phyloP scores from a whole-genome alignment of 129 eudicot species.

The Pulicaria dysenterica region DNA sequence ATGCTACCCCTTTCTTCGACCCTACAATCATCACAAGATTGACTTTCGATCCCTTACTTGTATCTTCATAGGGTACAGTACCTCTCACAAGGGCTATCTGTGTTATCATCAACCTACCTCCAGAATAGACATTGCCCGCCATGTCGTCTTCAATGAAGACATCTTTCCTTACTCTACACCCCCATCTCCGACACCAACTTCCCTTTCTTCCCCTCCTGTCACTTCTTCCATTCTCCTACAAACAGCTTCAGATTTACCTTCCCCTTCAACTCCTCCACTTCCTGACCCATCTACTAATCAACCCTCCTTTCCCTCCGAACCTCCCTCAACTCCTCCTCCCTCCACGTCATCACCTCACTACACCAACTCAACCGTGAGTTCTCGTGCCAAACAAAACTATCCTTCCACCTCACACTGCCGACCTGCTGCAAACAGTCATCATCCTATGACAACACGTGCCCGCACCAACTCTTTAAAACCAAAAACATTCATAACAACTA shows the following conservation, averaged over 20 bases:
- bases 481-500: background rate
- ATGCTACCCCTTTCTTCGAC: too few relatives aligned
- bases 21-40: too few relatives aligned
- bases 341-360: background rate
- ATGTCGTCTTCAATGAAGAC: background rate
- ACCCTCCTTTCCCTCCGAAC: background rate
- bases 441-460: background rate
- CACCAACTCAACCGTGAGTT: background rate
- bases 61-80: background rate
- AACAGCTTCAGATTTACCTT: background rate
- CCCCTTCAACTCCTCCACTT: background rate
- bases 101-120: background rate
- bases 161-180: background rate
- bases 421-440: background rate
- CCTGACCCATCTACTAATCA: background rate
- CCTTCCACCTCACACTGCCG: background rate
- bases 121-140: background rate
- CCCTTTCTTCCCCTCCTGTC: background rate
- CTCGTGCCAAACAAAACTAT: background rate
- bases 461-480: background rate
- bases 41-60: background rate
- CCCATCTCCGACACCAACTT: background rate
- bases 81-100: too few relatives aligned
- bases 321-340: background rate
- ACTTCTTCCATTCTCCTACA: background rate